Evolutionary conservation across 805 yeast species (phyloP).

Genomic region (Scheffersomyces amazonensis): DNA sequence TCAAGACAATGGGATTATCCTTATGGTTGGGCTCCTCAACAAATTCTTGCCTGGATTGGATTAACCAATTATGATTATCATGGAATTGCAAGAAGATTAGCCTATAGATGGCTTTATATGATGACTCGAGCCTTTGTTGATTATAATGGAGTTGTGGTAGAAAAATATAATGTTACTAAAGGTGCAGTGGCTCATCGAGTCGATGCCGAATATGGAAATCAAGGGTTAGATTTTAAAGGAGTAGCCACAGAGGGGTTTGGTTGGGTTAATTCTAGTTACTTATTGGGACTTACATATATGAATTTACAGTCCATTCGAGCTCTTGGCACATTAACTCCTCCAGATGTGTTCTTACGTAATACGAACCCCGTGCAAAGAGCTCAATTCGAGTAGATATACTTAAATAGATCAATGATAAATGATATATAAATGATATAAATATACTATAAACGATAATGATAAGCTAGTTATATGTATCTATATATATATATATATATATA

Average conservation of each 20-base stretch:
- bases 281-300: conserved; percentile 67
- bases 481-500: too few relatives aligned
- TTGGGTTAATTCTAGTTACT: conserved; percentile 91
- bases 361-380: conserved; percentile 41
- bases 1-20: conserved; percentile 98
- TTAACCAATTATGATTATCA: conserved; percentile 66
- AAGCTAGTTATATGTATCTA: too few relatives aligned
- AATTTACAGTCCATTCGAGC: conserved; percentile 69
- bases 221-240: conserved; percentile 88
- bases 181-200: conserved; percentile 86
- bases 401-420: neutral
- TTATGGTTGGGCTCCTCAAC: conserved; percentile 98
- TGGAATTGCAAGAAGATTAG: conserved; percentile 64
- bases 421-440: neutral
- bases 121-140: conserved; percentile 90
- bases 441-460: too few relatives aligned
- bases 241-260: conserved; percentile 97
- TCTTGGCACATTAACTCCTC: conserved; percentile 76
- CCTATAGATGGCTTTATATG: conserved; percentile 85
- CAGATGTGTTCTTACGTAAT: conserved; percentile 55
- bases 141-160: conserved; percentile 92
- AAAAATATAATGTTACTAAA: conserved; percentile 86
- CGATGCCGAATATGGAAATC: conserved; percentile 95
- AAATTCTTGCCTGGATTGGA: conserved; percentile 91
- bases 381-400: conserved; percentile 1